Conservation (phyloP, 345 rosid genomes). For the Viola odorata region DNA sequence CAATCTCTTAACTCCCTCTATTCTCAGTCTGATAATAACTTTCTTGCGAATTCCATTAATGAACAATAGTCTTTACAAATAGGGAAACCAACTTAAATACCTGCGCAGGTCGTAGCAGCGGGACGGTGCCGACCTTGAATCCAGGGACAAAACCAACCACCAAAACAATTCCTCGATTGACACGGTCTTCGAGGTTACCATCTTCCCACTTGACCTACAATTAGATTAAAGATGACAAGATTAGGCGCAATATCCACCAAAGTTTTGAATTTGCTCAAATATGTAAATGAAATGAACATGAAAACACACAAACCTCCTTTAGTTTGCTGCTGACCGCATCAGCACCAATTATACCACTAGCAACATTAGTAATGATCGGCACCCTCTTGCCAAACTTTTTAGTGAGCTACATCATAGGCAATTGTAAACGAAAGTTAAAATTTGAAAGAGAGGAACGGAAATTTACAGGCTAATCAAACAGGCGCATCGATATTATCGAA, state of each 20-base stretch:
- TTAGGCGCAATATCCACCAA: background rate
- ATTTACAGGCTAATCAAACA: background rate
- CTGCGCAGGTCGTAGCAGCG: conserved; percentile 21
- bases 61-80: background rate
- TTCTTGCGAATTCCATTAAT: background rate
- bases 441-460: background rate
- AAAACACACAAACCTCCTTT: conserved; percentile 14
- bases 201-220: conserved; percentile 22
- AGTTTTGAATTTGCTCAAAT: background rate
- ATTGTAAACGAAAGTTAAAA: background rate
- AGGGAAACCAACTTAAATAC: conserved; percentile 10
- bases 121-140: conserved; percentile 29
- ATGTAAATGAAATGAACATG: background rate
- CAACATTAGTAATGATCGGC: conserved; percentile 19
- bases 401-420: conserved; percentile 10
- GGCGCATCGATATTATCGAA: background rate
- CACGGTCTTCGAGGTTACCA: background rate
- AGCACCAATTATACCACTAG: conserved; percentile 26
- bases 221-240: background rate
- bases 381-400: conserved; percentile 17
- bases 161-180: conserved; percentile 33
- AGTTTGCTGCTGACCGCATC: conserved; percentile 20
- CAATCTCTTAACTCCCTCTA: background rate
- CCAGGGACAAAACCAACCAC: conserved; percentile 45
- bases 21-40: too few species aligned